Evolutionary conservation across 768 basidiomycete genomes (phyloP).

Genomic region (Collybia nuda): DNA sequence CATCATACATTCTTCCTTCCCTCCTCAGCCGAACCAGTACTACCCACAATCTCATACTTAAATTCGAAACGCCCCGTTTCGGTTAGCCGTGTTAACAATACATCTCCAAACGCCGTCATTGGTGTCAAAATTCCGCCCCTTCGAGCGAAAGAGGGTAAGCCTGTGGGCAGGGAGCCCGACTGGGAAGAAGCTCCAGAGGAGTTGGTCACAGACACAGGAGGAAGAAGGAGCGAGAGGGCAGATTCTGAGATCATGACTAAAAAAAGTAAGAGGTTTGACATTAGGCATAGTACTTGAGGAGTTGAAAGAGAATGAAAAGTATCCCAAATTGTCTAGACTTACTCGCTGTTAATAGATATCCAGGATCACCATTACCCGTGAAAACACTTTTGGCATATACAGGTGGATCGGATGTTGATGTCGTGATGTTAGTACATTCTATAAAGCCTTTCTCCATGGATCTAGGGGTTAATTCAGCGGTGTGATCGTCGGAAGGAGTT

Average conservation of each 20-base stretch:
- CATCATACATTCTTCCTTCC: slow-evolving; percentile 19
- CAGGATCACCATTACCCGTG: slow-evolving; percentile 74
- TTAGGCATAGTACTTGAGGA: neutral
- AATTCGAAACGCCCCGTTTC: slow-evolving; percentile 57
- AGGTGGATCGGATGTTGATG: slow-evolving; percentile 46
- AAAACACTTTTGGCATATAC: slow-evolving; percentile 60
- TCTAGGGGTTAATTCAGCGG: slow-evolving; percentile 28
- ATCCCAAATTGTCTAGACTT: slow-evolving; percentile 16
- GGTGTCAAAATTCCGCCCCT: slow-evolving; percentile 85
- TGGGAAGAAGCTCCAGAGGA: slow-evolving; percentile 1
- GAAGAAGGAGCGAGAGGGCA: slow-evolving; percentile 68
- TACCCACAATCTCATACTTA: slow-evolving; percentile 45
- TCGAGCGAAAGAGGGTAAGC: slow-evolving; percentile 54
- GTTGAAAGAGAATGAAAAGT: neutral
- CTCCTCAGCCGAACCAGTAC: slow-evolving; percentile 13
- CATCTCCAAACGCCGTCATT: slow-evolving; percentile 77
- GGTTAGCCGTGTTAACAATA: slow-evolving; percentile 66
- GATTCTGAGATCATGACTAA: slow-evolving; percentile 77
- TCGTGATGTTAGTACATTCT: slow-evolving; percentile 69
- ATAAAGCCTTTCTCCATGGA: slow-evolving; percentile 59
- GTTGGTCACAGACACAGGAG: slow-evolving; percentile 26
- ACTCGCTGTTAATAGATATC: slow-evolving; percentile 63
- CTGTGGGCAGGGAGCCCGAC: slow-evolving; percentile 32
- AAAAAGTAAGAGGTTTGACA: slow-evolving; percentile 6
- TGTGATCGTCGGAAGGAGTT: neutral